phyloP scores from a whole-genome alignment of 2,329 filamentous ascomycete genomes.

The Emmonsia crescens region DNA sequence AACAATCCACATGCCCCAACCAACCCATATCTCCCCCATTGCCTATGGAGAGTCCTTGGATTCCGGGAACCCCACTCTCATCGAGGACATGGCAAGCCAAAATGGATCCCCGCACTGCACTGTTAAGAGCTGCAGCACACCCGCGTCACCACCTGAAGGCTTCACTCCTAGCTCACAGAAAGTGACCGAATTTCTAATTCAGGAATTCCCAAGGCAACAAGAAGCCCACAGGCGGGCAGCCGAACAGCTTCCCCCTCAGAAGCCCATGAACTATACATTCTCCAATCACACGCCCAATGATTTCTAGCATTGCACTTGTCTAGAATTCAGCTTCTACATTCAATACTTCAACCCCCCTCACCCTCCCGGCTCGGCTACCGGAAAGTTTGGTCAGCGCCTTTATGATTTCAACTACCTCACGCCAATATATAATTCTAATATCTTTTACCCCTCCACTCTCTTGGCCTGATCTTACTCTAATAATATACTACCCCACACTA shows the following conservation, averaged over 20 bases:
- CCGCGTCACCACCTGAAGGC: constrained; percentile 11
- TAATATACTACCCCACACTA: neutral
- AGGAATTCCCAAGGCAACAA: constrained; percentile 36
- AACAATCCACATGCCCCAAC: constrained; percentile 24
- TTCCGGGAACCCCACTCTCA: constrained; percentile 18
- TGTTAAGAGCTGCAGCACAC: constrained; percentile 22
- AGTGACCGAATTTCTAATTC: constrained; percentile 33
- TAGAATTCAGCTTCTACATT: neutral
- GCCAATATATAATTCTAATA: constrained; percentile 3
- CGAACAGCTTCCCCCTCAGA: constrained; percentile 32
- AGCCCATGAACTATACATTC: constrained; percentile 35
- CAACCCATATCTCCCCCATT: constrained; percentile 28
- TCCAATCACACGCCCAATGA: constrained; percentile 33
- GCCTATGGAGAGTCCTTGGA: constrained; percentile 28
- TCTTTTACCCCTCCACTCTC: neutral
- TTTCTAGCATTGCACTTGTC: constrained; percentile 14
- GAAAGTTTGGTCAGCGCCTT: neutral
- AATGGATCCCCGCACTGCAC: constrained; percentile 24
- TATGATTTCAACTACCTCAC: constrained; percentile 1
- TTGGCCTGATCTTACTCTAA: neutral
- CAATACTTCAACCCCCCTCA: neutral
- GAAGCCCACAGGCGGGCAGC: constrained; percentile 32
- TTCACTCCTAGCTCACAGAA: constrained; percentile 17
- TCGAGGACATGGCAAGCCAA: constrained; percentile 17
- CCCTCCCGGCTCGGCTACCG: neutral